These are phyloP conservation scores for Fraxinus latifolia DNA, from an alignment of 305 asterid genomes.

Conservation along the genomic window DNA sequence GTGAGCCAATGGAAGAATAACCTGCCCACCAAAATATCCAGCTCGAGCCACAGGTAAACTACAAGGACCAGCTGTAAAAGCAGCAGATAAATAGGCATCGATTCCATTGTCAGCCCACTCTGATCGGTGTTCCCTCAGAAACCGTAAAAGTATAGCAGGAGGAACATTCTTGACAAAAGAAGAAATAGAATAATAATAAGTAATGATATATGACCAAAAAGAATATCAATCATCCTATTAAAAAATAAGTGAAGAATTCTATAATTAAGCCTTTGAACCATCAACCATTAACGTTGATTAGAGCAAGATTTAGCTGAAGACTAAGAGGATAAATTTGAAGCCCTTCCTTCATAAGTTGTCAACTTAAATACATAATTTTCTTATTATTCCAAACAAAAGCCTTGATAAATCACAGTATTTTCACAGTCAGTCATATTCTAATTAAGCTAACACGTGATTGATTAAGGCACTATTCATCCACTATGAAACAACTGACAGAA, in stretches of 20 bases:
- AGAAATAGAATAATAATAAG: neutral
- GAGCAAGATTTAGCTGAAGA: neutral
- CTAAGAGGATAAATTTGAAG: neutral
- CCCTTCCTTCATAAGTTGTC: neutral
- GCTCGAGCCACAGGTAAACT: constrained; percentile 63
- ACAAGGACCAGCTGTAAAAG: constrained; percentile 77
- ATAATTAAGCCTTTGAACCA: neutral
- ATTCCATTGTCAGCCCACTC: constrained; percentile 96
- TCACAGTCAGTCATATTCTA: neutral
- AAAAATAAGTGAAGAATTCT: neutral
- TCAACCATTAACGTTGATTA: neutral
- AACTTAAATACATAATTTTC: neutral
- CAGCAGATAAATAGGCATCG: constrained; percentile 85
- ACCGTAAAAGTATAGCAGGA: constrained; percentile 80
- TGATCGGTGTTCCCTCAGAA: constrained; percentile 87
- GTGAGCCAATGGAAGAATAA: constrained; percentile 90
- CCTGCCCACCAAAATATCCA: constrained; percentile 82
- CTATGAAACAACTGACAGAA: neutral
- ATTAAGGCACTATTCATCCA: neutral
- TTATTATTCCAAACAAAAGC: neutral
- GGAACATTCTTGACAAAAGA: constrained; percentile 63
- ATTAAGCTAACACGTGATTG: neutral
- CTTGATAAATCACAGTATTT: neutral
- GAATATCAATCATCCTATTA: neutral
- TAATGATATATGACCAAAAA: neutral